Percentiles rank a stretch among this genome's conserved stretches.
phyloP scores from a whole-genome alignment of 108 stramenopile genomes.

The Schizochytrium sp. region DNA sequence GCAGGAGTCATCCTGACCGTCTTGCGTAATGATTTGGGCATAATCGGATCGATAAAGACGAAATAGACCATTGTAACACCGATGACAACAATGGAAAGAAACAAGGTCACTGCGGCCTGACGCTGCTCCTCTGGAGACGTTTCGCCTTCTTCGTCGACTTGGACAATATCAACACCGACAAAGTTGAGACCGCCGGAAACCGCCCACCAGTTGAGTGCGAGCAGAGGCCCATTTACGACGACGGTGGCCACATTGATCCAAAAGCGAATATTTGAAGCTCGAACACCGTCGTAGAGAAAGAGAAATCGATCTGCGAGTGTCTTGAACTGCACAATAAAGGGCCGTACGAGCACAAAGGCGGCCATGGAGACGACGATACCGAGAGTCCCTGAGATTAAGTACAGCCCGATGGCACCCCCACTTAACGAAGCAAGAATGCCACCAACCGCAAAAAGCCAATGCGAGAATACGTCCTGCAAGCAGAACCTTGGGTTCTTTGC shows the following conservation, averaged over 20 bases:
- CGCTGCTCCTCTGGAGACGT: not conserved
- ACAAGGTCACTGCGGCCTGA: not conserved
- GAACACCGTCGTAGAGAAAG: not conserved
- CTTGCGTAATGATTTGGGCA: not conserved
- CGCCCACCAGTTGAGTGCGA: not conserved
- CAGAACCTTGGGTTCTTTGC: too few species aligned
- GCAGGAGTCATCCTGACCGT: not conserved
- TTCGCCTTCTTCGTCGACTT: not conserved
- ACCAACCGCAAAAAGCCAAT: not conserved
- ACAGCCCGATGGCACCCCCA: not conserved
- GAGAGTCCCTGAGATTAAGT: not conserved
- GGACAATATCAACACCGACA: not conserved
- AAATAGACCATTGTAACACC: not conserved
- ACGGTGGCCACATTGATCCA: not conserved
- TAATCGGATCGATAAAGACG: not conserved
- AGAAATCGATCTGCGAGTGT: not conserved
- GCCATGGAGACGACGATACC: not conserved
- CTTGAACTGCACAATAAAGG: not conserved
- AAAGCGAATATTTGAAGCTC: not conserved
- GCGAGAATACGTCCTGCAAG: too few species aligned
- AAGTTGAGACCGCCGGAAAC: not conserved
- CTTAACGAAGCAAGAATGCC: not conserved
- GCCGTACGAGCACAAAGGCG: not conserved
- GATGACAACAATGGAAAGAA: not conserved
- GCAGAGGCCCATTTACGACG: not conserved